Evolutionary conservation across 23 red algal genomes (phyloP).

Genomic region (Porphyridium purpureum): DNA sequence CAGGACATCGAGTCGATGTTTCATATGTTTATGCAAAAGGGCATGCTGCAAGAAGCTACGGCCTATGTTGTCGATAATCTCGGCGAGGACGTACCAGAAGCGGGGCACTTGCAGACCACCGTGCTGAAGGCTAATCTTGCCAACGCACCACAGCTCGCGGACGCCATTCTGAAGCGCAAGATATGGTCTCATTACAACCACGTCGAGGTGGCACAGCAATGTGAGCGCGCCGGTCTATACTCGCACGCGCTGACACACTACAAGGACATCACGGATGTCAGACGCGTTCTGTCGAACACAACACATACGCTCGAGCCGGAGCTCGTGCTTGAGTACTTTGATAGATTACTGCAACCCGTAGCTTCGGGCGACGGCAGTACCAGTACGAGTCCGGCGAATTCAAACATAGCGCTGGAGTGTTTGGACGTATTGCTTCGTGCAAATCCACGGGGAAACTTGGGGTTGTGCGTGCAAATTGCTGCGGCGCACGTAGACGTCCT

Average conservation of each 20-base stretch:
- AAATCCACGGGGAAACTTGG: slow-evolving; percentile 67
- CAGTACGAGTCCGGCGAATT: slow-evolving; percentile 53
- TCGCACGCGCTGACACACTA: slow-evolving; percentile 84
- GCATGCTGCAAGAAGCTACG: slow-evolving; percentile 90
- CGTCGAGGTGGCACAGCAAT: slow-evolving; percentile 59
- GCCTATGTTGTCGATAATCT: slow-evolving; percentile 75
- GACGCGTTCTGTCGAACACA: slow-evolving; percentile 68
- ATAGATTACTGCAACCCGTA: too few species aligned
- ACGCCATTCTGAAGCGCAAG: slow-evolving; percentile 86
- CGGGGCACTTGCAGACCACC: slow-evolving; percentile 80
- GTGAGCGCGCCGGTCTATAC: slow-evolving; percentile 88
- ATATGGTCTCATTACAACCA: slow-evolving; percentile 86
- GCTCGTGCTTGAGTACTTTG: slow-evolving; percentile 76
- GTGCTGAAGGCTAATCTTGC: slow-evolving; percentile 84
- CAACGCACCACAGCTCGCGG: slow-evolving; percentile 89
- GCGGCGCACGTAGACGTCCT: slow-evolving; percentile 74
- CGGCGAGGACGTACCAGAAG: slow-evolving; percentile 47
- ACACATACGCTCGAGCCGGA: slow-evolving; percentile 85
- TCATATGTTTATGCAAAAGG: slow-evolving; percentile 76
- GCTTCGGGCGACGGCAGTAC: too few species aligned
- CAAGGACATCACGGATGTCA: slow-evolving; percentile 77
- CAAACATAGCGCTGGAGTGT: slow-evolving; percentile 68
- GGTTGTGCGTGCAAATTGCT: slow-evolving; percentile 66
- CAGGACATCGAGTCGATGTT: slow-evolving; percentile 74
- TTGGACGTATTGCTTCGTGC: slow-evolving; percentile 66